phyloP scores from a whole-genome alignment of 805 yeast species.

The Cyberlindnera euphorbiiphila region DNA sequence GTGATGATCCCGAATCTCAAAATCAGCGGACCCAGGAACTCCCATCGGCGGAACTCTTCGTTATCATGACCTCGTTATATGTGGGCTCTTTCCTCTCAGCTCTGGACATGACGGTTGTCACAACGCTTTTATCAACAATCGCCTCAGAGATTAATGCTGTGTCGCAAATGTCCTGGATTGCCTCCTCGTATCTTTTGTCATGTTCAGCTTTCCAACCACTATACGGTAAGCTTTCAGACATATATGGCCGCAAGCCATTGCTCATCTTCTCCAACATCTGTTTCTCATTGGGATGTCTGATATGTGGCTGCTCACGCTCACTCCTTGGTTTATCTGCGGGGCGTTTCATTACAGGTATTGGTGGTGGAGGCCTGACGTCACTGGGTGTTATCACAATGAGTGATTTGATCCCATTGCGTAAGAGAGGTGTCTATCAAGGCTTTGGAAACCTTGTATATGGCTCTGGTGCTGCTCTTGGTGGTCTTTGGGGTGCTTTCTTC shows the following conservation, averaged over 20 bases:
- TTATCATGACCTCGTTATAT: conserved; percentile 36
- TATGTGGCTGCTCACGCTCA: conserved; percentile 32
- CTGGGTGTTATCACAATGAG: conserved; percentile 67
- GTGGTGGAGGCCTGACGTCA: conserved; percentile 82
- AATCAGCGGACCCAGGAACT: conserved; percentile 2
- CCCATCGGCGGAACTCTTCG: conserved; percentile 1
- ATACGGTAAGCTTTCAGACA: conserved; percentile 60
- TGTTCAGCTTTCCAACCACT: conserved; percentile 67
- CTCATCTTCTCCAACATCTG: conserved; percentile 35
- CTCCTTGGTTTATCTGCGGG: conserved; percentile 40
- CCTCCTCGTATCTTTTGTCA: conserved; percentile 58
- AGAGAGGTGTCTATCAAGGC: conserved; percentile 79
- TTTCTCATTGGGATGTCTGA: conserved; percentile 42
- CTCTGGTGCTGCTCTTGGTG: conserved; percentile 71
- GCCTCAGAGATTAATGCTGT: conserved; percentile 62
- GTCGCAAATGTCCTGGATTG: conserved; percentile 64
- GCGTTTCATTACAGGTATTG: conserved; percentile 71
- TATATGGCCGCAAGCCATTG: conserved; percentile 53
- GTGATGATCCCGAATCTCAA: too few relatives aligned
- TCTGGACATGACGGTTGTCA: conserved; percentile 59
- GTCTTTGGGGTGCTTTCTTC: conserved; percentile 54
- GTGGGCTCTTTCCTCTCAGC: conserved; percentile 53
- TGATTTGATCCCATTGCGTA: conserved; percentile 71
- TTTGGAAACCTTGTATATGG: conserved; percentile 70
- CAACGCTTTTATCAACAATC: conserved; percentile 57